A percentile compares a stretch with the other conserved stretches of the same genome.
Evolutionary conservation across 139 green algal species (phyloP).

Genomic region (Tetratostichococcus sp.): DNA sequence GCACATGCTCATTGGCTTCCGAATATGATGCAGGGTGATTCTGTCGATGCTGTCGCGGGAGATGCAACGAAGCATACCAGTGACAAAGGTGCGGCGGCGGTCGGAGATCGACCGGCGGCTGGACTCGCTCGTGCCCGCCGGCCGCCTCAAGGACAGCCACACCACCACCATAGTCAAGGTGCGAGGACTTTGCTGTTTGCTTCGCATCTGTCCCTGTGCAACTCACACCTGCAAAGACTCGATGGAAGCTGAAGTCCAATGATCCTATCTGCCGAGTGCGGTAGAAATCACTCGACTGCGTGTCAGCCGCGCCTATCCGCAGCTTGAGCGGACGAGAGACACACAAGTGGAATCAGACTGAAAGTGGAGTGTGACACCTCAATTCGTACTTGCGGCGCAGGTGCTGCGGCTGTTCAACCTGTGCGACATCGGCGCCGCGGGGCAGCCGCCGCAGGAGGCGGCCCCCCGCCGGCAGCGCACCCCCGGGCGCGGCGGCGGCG

Average conservation of each 20-base stretch:
- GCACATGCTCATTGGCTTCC: no score
- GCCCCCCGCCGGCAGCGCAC: neutral
- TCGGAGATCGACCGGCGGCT: slow-evolving; percentile 79
- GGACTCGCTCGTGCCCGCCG: slow-evolving; percentile 51
- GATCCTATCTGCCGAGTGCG: neutral
- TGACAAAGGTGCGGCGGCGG: slow-evolving; percentile 21
- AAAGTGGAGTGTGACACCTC: no score
- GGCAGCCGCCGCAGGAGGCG: neutral
- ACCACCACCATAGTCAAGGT: slow-evolving; percentile 61
- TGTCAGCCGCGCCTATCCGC: no score
- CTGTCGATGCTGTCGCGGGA: neutral
- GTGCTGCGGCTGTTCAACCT: slow-evolving; percentile 88
- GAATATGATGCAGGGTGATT: neutral
- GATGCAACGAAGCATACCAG: neutral
- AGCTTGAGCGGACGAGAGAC: no score
- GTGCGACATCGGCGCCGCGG: slow-evolving; percentile 68
- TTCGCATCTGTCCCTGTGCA: no score
- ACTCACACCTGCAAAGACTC: no score
- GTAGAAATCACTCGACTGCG: no score
- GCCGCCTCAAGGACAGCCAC: slow-evolving; percentile 48
- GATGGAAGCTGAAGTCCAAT: no score
- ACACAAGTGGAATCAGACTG: no score
- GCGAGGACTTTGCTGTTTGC: no score
- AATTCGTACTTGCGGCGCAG: no score
- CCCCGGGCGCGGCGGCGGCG: no score